Percentiles rank a stretch among this genome's conserved stretches.
Conservation (phyloP, 2,329 filamentous ascomycete genomes). For the Byssochlamys sp. region DNA sequence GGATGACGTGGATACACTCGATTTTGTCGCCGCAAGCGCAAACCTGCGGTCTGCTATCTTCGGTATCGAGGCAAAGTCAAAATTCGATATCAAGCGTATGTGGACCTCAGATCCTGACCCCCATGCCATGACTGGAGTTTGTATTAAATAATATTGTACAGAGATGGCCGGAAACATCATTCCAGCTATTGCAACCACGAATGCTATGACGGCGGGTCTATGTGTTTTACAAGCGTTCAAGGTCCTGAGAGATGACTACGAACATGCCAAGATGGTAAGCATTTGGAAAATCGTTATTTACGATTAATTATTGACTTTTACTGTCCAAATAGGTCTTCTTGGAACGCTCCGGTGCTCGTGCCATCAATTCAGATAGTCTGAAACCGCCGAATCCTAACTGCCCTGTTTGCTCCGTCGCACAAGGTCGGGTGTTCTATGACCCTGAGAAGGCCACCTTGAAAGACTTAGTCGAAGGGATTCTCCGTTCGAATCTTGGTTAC, state of each 20-base stretch:
- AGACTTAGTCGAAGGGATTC: slow-evolving; percentile 66
- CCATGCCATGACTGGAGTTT: not conserved
- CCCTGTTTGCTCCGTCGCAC: slow-evolving; percentile 68
- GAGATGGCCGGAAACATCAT: slow-evolving; percentile 99
- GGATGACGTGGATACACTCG: slow-evolving; percentile 86
- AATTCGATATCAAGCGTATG: slow-evolving; percentile 82
- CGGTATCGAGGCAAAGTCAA: slow-evolving; percentile 74
- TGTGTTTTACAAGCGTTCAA: slow-evolving; percentile 91
- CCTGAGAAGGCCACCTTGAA: slow-evolving; percentile 62
- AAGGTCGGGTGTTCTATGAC: slow-evolving; percentile 59
- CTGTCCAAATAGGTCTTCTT: slow-evolving; percentile 56
- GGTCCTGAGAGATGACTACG: slow-evolving; percentile 63
- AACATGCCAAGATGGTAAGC: slow-evolving; percentile 62
- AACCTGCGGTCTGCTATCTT: slow-evolving; percentile 87
- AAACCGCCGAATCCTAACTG: slow-evolving; percentile 68
- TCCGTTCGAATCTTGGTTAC: slow-evolving; percentile 64
- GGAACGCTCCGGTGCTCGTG: slow-evolving; percentile 53
- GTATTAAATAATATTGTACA: slow-evolving; percentile 17
- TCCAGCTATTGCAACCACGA: slow-evolving; percentile 93
- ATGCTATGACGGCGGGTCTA: slow-evolving; percentile 86
- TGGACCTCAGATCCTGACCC: not conserved
- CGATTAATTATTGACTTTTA: not conserved
- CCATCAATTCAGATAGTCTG: slow-evolving; percentile 48
- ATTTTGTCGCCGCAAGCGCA: slow-evolving; percentile 83
- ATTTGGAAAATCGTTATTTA: not conserved